Conservation (phyloP, 2,329 filamentous ascomycete species). For the Fusarium chuoi region DNA sequence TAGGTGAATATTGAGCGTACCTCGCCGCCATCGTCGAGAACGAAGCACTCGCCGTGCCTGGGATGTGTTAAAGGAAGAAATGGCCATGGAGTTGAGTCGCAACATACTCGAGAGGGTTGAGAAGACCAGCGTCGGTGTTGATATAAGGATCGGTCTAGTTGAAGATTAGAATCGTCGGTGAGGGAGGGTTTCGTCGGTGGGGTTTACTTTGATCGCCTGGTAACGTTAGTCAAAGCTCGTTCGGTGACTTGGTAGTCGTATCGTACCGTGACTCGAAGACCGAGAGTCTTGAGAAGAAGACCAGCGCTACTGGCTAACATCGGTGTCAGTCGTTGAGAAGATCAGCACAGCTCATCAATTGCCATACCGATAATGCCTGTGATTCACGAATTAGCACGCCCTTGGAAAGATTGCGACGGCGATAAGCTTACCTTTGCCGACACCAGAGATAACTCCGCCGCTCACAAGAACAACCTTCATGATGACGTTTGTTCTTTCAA, state of each 20-base stretch:
- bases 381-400: conserved; percentile 14
- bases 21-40: conserved; percentile 74
- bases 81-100: neutral
- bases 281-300: conserved; percentile 81
- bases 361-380: conserved; percentile 27
- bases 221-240: conserved; percentile 2
- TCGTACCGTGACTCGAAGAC: conserved; percentile 72
- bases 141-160: conserved; percentile 64
- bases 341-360: neutral
- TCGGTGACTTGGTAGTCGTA: neutral
- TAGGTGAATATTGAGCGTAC: conserved; percentile 6
- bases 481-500: neutral
- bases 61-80: conserved; percentile 4
- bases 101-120: conserved; percentile 48
- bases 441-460: conserved; percentile 36
- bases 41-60: conserved; percentile 89
- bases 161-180: neutral
- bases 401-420: neutral
- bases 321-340: conserved; percentile 3
- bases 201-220: conserved; percentile 37
- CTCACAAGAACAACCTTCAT: conserved; percentile 38
- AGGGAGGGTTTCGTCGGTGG: neutral
- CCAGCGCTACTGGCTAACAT: conserved; percentile 58
- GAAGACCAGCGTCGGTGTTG: conserved; percentile 50
- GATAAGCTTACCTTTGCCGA: conserved; percentile 29